These are phyloP conservation scores for Lasiodiplodia sp. DNA, from an alignment of 2,329 filamentous ascomycete genomes.

Conservation along the genomic window DNA sequence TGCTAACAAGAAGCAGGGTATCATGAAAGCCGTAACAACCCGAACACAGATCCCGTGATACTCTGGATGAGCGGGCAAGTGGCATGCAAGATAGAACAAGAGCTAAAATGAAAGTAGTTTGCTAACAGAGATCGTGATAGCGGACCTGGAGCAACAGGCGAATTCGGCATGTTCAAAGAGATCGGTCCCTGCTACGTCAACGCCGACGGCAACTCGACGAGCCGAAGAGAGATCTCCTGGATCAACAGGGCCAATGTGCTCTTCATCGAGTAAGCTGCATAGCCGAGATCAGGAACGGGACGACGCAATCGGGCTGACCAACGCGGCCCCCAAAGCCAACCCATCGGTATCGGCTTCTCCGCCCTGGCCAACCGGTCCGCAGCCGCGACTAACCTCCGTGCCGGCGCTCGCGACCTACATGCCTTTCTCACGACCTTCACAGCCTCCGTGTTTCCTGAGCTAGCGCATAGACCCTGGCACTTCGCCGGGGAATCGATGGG, in stretches of 20 bases:
- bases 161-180: slow-evolving; percentile 8
- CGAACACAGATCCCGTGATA: background rate
- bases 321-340: background rate
- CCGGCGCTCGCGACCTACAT: background rate
- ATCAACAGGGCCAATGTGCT: background rate
- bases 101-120: background rate
- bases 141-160: background rate
- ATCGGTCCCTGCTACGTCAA: background rate
- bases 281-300: background rate
- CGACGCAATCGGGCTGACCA: background rate
- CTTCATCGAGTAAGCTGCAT: slow-evolving; percentile 9
- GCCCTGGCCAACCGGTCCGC: background rate
- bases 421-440: background rate
- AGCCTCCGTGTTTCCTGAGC: background rate
- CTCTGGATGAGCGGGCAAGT: slow-evolving; percentile 3
- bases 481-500: background rate
- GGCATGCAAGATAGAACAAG: background rate
- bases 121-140: background rate
- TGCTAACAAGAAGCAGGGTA: background rate
- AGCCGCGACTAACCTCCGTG: background rate
- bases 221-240: background rate
- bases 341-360: slow-evolving; percentile 14
- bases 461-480: background rate
- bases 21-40: background rate
- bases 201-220: background rate